Conservation (phyloP, 768 basidiomycete species). For the Suillus sp. region DNA sequence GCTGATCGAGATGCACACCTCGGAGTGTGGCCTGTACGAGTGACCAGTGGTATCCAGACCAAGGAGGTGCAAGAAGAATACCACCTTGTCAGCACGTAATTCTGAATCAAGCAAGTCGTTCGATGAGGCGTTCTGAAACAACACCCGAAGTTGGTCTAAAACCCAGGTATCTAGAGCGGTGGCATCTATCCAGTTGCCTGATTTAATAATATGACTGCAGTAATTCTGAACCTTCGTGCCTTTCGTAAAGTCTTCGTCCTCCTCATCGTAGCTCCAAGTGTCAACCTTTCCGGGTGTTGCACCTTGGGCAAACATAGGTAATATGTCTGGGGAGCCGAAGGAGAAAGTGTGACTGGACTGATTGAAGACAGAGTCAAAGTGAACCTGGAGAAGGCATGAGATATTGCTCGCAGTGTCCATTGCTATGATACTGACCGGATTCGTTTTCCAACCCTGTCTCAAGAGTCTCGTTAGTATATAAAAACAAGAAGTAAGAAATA, state of each 20-base stretch:
- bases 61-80: constrained; percentile 84
- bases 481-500: neutral
- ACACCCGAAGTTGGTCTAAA: constrained; percentile 59
- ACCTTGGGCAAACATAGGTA: constrained; percentile 85
- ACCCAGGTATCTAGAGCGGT: constrained; percentile 81
- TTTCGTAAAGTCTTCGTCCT: constrained; percentile 86
- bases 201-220: neutral
- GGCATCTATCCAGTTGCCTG: constrained; percentile 52
- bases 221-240: constrained; percentile 40
- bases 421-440: constrained; percentile 53
- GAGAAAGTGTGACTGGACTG: constrained; percentile 76
- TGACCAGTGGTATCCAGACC: constrained; percentile 89
- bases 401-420: constrained; percentile 1
- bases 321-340: constrained; percentile 86
- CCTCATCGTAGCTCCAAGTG: constrained; percentile 75
- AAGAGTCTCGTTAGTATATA: neutral
- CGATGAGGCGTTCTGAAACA: constrained; percentile 66
- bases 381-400: constrained; percentile 40
- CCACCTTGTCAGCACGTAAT: constrained; percentile 58
- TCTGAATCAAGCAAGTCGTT: constrained; percentile 50
- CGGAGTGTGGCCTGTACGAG: constrained; percentile 80
- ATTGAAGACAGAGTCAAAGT: constrained; percentile 90
- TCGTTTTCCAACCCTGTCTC: constrained; percentile 79
- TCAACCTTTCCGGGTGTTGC: constrained; percentile 69
- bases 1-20: constrained; percentile 39